Base-by-base conservation (phyloP, 495 filamentous ascomycete species). In the Terfezia claveryi region DNA sequence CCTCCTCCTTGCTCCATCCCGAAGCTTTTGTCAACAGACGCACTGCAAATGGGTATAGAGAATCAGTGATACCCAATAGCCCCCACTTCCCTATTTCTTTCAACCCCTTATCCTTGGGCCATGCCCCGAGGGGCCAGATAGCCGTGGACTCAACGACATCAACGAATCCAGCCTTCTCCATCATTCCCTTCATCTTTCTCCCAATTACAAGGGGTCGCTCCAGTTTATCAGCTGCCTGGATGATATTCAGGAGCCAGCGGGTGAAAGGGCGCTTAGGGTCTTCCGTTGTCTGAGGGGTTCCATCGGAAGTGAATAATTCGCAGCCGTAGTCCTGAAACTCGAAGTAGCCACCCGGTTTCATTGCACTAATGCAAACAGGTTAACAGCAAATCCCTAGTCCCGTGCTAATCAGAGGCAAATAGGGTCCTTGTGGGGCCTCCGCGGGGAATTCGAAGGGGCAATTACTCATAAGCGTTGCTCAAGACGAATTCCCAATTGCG, bases 401-500 rank as follows among this genome's bases (percentile, higher is more conserved):
- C 14, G 44, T n/a, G 20, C 14, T n/a, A 20, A 3, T 49, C 44
- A 1, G 27, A 32, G 27, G 27, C 7, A 32, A 32, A 32, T 32
- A 32, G 7, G 27, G 27, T 32, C 4, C 27, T 32, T 32, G 27
- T 32, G 7, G 1, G 27, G 2, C 7, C 27, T 32, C 27, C 27
- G 27, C 2, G 27, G 2, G 20, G 20, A 2, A 20, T 20, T 20
- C 20, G 20, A 20, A 20, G 20, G 27, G 27, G 27, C 7, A 32
- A 32, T 51, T 51, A 51, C 50, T 20, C 23, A 51, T 23, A 51
- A 51, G 12, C 12, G 11, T 51, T 16, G 1, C 23, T 12, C n/a
- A 51, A 32, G 5, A 72, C 69, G 10, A 59, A 65, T 8, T 68
- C 59, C 78, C 79, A 82, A 63, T 82, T 74, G 14, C 56, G 56